phyloP scores from a whole-genome alignment of 2,329 filamentous ascomycete species.

The Chalaropsis ovoidea region DNA sequence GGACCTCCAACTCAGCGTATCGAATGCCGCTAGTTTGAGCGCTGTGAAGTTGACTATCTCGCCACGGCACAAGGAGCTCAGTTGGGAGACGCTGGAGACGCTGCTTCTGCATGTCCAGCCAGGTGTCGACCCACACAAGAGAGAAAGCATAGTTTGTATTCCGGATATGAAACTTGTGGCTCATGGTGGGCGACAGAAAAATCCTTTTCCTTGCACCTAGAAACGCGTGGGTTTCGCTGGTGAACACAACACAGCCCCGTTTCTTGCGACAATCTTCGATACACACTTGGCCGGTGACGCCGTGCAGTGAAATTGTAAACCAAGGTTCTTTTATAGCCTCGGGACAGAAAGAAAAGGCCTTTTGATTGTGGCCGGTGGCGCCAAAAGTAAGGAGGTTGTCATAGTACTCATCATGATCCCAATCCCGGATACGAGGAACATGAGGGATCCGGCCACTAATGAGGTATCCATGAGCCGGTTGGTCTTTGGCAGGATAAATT shows the following conservation, averaged over 20 bases:
- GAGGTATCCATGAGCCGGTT: too few species aligned
- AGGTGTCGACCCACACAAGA: background rate
- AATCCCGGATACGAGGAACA: too few species aligned
- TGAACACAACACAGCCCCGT: background rate
- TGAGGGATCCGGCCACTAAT: too few species aligned
- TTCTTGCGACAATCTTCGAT: background rate
- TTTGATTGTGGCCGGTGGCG: too few species aligned
- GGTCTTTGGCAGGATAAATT: too few species aligned
- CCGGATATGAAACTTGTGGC: background rate
- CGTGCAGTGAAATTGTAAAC: background rate
- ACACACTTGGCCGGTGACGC: background rate
- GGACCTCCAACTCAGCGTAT: background rate
- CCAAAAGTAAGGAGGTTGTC: too few species aligned
- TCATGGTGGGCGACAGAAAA: background rate
- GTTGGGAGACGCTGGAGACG: slow-evolving; percentile 1
- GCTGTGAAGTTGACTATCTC: background rate
- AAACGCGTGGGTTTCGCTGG: background rate
- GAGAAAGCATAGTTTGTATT: background rate
- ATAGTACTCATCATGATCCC: too few species aligned
- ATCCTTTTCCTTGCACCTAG: background rate
- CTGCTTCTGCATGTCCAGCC: background rate
- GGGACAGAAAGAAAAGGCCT: too few species aligned
- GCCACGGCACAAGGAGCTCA: background rate
- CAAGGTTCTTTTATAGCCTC: too few species aligned
- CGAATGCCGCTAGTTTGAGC: background rate